Evolutionary conservation across 768 basidiomycete genomes (phyloP).

Genomic region (Hygrophoropsis aurantiaca): DNA sequence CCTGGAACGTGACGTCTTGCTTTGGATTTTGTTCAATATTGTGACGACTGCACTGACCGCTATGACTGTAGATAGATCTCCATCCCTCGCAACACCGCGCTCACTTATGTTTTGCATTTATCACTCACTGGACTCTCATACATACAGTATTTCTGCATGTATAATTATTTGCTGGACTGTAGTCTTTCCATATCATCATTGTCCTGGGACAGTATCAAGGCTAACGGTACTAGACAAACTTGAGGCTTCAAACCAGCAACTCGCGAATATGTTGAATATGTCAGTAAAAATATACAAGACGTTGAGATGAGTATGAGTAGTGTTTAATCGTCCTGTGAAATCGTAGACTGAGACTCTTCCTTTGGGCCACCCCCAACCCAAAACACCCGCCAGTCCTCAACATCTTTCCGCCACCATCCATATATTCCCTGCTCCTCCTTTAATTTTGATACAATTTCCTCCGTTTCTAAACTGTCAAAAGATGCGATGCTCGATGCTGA

Average conservation of each 20-base stretch:
- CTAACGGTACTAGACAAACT: too few relatives aligned
- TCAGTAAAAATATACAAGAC: slow-evolving; percentile 3
- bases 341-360: slow-evolving; percentile 18
- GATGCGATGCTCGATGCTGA: slow-evolving; percentile 47
- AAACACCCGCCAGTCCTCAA: slow-evolving; percentile 76
- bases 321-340: neutral
- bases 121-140: slow-evolving; percentile 21
- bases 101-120: slow-evolving; percentile 17
- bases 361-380: slow-evolving; percentile 69
- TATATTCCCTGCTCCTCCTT: slow-evolving; percentile 67
- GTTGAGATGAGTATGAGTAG: neutral
- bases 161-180: slow-evolving; percentile 24
- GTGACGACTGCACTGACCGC: neutral
- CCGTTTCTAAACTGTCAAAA: slow-evolving; percentile 50
- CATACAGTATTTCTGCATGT: slow-evolving; percentile 20
- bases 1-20: slow-evolving; percentile 19
- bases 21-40: neutral
- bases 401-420: slow-evolving; percentile 74
- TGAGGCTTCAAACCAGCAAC: too few relatives aligned
- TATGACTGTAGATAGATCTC: slow-evolving; percentile 10
- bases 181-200: slow-evolving; percentile 1
- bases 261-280: too few relatives aligned
- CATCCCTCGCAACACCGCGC: neutral
- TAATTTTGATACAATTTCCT: slow-evolving; percentile 46
- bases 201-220: too few relatives aligned